Conservation (phyloP, 345 rosid genomes). For the Dimocarpus longan region DNA sequence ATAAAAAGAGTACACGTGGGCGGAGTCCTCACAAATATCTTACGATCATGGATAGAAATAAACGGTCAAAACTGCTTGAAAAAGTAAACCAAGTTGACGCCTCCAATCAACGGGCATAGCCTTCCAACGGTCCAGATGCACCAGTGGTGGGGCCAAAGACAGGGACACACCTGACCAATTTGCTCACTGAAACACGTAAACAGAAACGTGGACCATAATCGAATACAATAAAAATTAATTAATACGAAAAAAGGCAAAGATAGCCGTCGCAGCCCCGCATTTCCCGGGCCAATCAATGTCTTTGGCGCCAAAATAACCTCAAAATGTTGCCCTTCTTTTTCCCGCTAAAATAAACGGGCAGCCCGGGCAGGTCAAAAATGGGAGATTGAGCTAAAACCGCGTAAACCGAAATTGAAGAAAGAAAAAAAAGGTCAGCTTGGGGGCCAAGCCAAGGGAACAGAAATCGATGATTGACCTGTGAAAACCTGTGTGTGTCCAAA, state of each 20-base stretch:
- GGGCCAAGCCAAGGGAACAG: conserved; percentile 28
- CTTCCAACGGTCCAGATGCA: background rate
- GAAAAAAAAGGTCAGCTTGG: conserved; percentile 14
- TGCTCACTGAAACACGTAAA: background rate
- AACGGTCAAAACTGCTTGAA: background rate
- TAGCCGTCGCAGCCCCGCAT: conserved; percentile 23
- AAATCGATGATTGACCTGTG: conserved; percentile 27
- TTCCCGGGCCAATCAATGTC: conserved; percentile 25
- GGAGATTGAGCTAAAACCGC: conserved; percentile 30
- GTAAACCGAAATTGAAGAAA: background rate
- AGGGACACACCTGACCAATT: background rate
- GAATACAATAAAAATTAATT: background rate
- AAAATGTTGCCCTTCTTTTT: background rate
- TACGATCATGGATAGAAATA: no score
- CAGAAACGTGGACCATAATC: background rate
- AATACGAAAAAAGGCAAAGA: background rate
- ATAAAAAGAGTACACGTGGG: no score
- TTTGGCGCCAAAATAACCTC: conserved; percentile 34
- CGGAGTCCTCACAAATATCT: no score
- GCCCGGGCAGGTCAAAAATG: conserved; percentile 31
- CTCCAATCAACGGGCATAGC: background rate
- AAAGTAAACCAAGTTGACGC: background rate
- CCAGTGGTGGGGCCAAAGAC: background rate
- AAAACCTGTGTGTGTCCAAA: no score
- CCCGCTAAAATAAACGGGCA: conserved; percentile 42